phyloP scores from a whole-genome alignment of 192 early-diverging fungal genomes.

The Backusella tuberculispora region DNA sequence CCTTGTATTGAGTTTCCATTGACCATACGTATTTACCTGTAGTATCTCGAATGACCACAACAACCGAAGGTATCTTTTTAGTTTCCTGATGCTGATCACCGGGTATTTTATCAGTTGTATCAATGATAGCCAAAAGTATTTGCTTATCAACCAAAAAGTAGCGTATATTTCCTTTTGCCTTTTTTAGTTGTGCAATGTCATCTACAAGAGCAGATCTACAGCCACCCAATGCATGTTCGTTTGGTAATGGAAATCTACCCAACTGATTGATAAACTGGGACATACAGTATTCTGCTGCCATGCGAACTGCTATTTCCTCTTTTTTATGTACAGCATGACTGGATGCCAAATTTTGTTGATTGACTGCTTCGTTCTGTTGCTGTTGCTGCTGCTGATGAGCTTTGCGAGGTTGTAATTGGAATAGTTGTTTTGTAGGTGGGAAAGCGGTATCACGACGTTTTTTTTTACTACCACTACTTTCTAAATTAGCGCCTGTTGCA shows the following conservation, averaged over 20 bases:
- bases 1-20: slow-evolving; percentile 54
- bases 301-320: slow-evolving; percentile 65
- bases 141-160: slow-evolving; percentile 74
- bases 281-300: slow-evolving; percentile 76
- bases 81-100: not conserved
- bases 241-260: slow-evolving; percentile 70
- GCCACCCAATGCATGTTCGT: slow-evolving; percentile 63
- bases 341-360: not conserved
- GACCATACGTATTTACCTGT: slow-evolving; percentile 77
- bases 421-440: slow-evolving; percentile 46
- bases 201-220: slow-evolving; percentile 66
- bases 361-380: not conserved
- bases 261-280: slow-evolving; percentile 70
- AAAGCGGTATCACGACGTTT: slow-evolving; percentile 44
- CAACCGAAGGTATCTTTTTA: slow-evolving; percentile 50
- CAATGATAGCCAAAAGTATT: slow-evolving; percentile 70
- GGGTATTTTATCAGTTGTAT: slow-evolving; percentile 32
- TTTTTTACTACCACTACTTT: slow-evolving; percentile 37
- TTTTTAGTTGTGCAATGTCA: slow-evolving; percentile 46
- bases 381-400: slow-evolving; percentile 8
- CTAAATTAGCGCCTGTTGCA: not conserved
- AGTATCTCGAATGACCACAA: slow-evolving; percentile 66
- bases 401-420: slow-evolving; percentile 37
- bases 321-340: slow-evolving; percentile 28
- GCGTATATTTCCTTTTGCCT: slow-evolving; percentile 41